These are phyloP conservation scores for Phoma sp. DNA, from an alignment of 2,329 filamentous ascomycete species.

Conservation along the genomic window DNA sequence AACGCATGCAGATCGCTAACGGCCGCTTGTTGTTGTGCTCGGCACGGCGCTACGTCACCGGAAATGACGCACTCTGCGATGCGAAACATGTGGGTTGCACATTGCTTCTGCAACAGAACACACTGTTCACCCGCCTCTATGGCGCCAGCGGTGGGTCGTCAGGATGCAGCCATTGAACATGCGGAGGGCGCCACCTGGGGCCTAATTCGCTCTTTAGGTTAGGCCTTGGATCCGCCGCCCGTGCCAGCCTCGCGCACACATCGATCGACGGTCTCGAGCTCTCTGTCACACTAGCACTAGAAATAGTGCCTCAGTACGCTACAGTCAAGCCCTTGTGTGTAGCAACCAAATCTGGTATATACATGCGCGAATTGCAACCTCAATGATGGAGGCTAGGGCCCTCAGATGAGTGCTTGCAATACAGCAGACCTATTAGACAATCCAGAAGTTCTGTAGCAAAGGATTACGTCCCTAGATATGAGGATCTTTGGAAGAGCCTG, in stretches of 20 bases:
- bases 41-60: slow-evolving; percentile 14
- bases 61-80: slow-evolving; percentile 1
- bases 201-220: neutral
- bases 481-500: no score
- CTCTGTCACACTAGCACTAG: neutral
- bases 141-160: neutral
- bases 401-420: no score
- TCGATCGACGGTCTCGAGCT: neutral
- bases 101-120: slow-evolving; percentile 2
- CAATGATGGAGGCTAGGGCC: no score
- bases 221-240: slow-evolving; percentile 2
- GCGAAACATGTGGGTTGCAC: slow-evolving; percentile 7
- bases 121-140: slow-evolving; percentile 1
- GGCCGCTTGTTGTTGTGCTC: slow-evolving; percentile 15
- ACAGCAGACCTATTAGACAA: no score
- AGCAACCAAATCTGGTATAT: no score
- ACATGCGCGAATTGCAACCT: no score
- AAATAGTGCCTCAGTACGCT: no score
- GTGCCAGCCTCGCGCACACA: slow-evolving; percentile 5
- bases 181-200: slow-evolving; percentile 4
- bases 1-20: slow-evolving; percentile 12
- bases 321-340: no score
- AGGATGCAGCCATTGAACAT: neutral
- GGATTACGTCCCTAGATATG: no score
- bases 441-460: no score